Conservation (phyloP, 2,329 filamentous ascomycete species). For the Alternaria ventricosa region DNA sequence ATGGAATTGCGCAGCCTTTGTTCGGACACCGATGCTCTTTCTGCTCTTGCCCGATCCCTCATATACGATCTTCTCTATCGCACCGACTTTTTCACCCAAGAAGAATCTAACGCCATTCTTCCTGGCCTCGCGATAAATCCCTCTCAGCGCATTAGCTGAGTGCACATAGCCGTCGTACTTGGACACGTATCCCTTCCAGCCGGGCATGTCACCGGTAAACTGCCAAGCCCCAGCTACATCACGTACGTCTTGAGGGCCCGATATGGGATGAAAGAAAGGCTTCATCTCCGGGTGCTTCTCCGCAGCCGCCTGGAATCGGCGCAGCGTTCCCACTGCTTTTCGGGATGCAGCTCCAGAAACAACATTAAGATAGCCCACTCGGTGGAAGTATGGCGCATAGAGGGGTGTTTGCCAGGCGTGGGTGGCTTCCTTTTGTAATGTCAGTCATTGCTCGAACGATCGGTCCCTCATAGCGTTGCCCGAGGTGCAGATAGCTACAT, state of each 20-base stretch:
- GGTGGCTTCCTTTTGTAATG: conserved; percentile 55
- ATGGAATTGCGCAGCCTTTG: conserved; percentile 49
- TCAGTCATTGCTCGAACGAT: background rate
- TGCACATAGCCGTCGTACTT: conserved; percentile 64
- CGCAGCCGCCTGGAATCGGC: conserved; percentile 51
- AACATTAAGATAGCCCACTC: conserved; percentile 60
- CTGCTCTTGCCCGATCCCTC: conserved; percentile 26
- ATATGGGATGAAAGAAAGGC: conserved; percentile 36
- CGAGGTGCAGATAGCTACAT: conserved; percentile 17
- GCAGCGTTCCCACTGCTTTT: conserved; percentile 58
- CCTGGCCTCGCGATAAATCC: conserved; percentile 53
- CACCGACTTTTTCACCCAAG: conserved; percentile 51
- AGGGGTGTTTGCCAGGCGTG: conserved; percentile 61
- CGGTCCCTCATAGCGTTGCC: background rate
- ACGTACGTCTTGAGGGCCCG: conserved; percentile 49
- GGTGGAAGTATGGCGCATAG: conserved; percentile 61
- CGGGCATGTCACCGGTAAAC: conserved; percentile 54
- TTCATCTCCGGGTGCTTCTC: conserved; percentile 51
- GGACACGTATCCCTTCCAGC: conserved; percentile 67
- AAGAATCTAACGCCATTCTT: conserved; percentile 54
- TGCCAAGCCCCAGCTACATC: conserved; percentile 53
- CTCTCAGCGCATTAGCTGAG: conserved; percentile 59
- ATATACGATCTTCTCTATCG: conserved; percentile 52
- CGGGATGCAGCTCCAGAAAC: conserved; percentile 57
- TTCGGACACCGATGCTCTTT: conserved; percentile 46